These are phyloP conservation scores for Globisporangium ultimum DNA, from an alignment of 352 stramenopile species.

Conservation along the genomic window DNA sequence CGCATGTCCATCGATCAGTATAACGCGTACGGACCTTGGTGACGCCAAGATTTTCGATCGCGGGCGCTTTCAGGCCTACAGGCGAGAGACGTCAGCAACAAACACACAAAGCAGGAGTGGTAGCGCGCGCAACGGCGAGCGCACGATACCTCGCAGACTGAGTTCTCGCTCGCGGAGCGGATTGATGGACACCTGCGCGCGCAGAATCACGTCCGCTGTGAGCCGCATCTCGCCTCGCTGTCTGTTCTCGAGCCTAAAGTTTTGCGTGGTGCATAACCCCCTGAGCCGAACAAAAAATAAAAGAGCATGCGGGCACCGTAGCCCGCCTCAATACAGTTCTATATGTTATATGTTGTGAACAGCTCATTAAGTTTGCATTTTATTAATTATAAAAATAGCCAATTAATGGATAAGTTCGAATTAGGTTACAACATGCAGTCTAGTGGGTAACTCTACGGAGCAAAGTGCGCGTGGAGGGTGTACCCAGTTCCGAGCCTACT, in stretches of 20 bases:
- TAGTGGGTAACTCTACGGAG: no score
- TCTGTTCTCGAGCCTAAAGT: background rate
- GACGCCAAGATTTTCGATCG: slow-evolving; percentile 92
- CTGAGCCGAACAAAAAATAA: background rate
- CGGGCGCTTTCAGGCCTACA: slow-evolving; percentile 87
- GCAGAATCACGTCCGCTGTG: slow-evolving; percentile 87
- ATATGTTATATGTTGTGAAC: background rate
- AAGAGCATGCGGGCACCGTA: background rate
- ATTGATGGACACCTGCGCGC: slow-evolving; percentile 88
- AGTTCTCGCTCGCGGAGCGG: slow-evolving; percentile 90
- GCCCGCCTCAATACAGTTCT: background rate
- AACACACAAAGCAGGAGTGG: background rate
- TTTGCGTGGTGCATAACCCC: slow-evolving; percentile 2
- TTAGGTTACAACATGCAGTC: no score
- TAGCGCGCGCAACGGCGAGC: background rate
- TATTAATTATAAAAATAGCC: no score
- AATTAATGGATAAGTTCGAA: no score
- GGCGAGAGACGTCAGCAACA: slow-evolving; percentile 27
- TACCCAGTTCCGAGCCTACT: no score
- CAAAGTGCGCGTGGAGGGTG: no score
- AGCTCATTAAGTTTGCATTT: no score
- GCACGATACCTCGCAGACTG: slow-evolving; percentile 79
- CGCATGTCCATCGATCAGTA: background rate
- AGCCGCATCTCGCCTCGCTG: slow-evolving; percentile 62
- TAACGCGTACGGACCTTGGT: slow-evolving; percentile 57